phyloP scores from a whole-genome alignment of 257 asterid genomes.

The Scutellaria barbata region DNA sequence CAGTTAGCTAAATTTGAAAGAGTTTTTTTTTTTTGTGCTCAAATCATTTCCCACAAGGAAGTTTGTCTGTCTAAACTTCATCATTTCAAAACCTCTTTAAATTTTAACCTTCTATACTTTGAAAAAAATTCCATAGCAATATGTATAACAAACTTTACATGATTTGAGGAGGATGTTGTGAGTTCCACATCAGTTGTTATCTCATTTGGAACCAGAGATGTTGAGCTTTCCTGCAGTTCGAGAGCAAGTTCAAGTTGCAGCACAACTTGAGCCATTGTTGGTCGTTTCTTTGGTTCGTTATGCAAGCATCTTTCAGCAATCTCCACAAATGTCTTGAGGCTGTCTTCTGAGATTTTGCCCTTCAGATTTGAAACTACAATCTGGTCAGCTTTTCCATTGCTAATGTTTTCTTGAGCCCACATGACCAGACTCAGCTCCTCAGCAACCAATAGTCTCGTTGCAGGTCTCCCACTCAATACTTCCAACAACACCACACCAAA shows the following conservation, averaged over 20 bases:
- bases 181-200: too few species aligned
- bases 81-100: too few species aligned
- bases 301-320: slow-evolving; percentile 16
- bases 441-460: neutral
- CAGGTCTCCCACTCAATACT: slow-evolving; percentile 19
- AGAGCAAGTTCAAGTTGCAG: slow-evolving; percentile 8
- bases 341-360: neutral
- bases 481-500: slow-evolving; percentile 26
- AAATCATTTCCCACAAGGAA: too few species aligned
- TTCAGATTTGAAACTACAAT: slow-evolving; percentile 30
- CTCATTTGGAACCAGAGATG: too few species aligned
- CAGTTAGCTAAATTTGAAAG: too few species aligned
- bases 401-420: slow-evolving; percentile 24
- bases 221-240: neutral
- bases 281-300: slow-evolving; percentile 9
- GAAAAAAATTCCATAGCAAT: too few species aligned
- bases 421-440: neutral
- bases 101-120: too few species aligned
- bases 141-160: too few species aligned
- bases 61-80: too few species aligned
- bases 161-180: too few species aligned
- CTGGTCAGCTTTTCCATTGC: neutral
- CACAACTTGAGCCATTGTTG: slow-evolving; percentile 28
- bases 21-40: too few species aligned
- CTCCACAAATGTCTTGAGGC: slow-evolving; percentile 13